Conservation (phyloP, 2,329 filamentous ascomycete species). For the Zasmidium citrigriseum region DNA sequence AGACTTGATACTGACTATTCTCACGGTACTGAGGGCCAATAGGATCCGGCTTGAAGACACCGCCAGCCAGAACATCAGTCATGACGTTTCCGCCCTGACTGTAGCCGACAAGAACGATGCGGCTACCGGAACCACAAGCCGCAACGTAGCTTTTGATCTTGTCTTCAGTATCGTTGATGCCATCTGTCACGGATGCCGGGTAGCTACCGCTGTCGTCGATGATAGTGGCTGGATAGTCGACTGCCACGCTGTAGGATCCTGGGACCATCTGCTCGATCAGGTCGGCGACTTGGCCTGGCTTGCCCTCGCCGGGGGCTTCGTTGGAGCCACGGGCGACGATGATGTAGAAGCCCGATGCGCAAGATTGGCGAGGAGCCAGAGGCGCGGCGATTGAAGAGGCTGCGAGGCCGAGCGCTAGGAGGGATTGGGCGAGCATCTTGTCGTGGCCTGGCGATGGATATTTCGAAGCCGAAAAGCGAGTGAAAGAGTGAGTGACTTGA, state of each 20-base stretch:
- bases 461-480: too few species aligned
- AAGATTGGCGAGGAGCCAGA: slow-evolving; percentile 13
- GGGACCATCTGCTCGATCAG: slow-evolving; percentile 31
- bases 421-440: neutral
- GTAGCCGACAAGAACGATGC: slow-evolving; percentile 38
- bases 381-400: slow-evolving; percentile 13
- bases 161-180: slow-evolving; percentile 32
- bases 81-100: slow-evolving; percentile 28
- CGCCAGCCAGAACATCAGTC: slow-evolving; percentile 5
- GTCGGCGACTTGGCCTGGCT: slow-evolving; percentile 33
- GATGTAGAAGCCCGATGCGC: slow-evolving; percentile 30
- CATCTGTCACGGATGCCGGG: slow-evolving; percentile 27
- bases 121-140: slow-evolving; percentile 25
- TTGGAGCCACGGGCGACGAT: slow-evolving; percentile 38
- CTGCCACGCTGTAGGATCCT: slow-evolving; percentile 34
- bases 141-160: slow-evolving; percentile 31
- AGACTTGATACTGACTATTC: slow-evolving; percentile 17
- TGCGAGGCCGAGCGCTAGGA: slow-evolving; percentile 11
- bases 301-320: slow-evolving; percentile 29
- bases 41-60: slow-evolving; percentile 25
- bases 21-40: slow-evolving; percentile 25
- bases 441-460: too few species aligned
- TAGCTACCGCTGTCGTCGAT: slow-evolving; percentile 17
- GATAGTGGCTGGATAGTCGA: slow-evolving; percentile 18
- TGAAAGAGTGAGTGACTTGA: too few species aligned